Base-by-base conservation (phyloP, 805 yeast species). In the Saturnispora quitensis region DNA sequence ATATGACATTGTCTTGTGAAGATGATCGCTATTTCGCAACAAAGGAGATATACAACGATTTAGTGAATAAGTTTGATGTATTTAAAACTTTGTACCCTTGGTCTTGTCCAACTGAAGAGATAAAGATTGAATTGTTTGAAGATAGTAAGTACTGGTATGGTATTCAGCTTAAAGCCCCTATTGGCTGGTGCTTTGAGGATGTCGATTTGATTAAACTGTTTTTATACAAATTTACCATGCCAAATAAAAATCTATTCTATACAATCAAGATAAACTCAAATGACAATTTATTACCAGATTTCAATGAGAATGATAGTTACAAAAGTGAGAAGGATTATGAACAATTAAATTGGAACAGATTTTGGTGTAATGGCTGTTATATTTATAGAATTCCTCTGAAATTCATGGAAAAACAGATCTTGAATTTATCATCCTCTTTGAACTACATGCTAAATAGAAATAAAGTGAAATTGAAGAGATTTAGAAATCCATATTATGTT, bases 241-340 rank as follows among this genome's bases (percentile, higher is more conserved):
- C 63, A 27, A 54, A 58, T 43, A 43, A 53, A 10, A 73, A 71
- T 51, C 49, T 77, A 17, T 2, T 77, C 67, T 58, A 68, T 78
- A 4, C 76, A 73, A 40, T 54, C 70, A 2, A 67, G 69, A 70
- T 76, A 8, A 82, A 78, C 54, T 71, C 75, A 1, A 68, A 74
- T 36, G 75, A 78, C 3, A 51, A 56, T 2, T 53, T 80, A 56
- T 9, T 76, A 81, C 76, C 58, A 76, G 9, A 68, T 65, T 6
- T 40, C 17, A 40, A 47, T 28, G 35, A 22, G 5, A n/a, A 27
- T 22, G 43, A 33, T n/a, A 22, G 5, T 7, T 18, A 22, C 22
- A 80, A 80, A 1, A 69, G 65, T 58, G 65, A 15, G 79, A 81
- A 59, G 65, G 86, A 51, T 62, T 75, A 2, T 81, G 86, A 86